Conservation (phyloP, 2,329 filamentous ascomycete species). For the Trichoderma arundinaceum region DNA sequence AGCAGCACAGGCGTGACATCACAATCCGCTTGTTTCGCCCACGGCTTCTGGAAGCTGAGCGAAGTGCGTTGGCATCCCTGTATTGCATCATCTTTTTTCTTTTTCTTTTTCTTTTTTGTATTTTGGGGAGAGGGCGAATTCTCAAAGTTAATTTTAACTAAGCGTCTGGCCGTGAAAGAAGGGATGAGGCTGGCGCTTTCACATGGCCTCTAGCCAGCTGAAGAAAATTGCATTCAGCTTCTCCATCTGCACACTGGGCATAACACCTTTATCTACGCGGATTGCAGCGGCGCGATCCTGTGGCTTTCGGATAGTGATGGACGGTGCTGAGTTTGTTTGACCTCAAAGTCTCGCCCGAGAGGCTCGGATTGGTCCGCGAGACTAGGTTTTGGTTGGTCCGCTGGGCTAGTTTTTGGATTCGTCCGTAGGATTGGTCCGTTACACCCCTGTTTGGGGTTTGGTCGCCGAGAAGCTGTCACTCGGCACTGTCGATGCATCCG, state of each 20-base stretch:
- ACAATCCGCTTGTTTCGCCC: neutral
- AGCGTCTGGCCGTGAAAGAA: neutral
- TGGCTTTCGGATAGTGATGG: conserved; percentile 7
- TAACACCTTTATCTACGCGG: neutral
- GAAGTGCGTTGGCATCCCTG: neutral
- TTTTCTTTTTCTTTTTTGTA: no score
- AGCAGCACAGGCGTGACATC: neutral
- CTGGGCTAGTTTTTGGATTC: neutral
- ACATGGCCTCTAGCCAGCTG: neutral
- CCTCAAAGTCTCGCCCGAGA: neutral
- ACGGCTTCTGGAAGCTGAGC: neutral
- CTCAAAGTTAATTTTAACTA: conserved; percentile 9
- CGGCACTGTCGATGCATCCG: neutral
- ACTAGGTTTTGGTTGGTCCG: conserved; percentile 4
- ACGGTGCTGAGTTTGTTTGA: conserved; percentile 13
- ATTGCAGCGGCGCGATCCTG: neutral
- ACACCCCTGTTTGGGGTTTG: no score
- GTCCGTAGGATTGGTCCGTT: no score
- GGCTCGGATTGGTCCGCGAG: neutral
- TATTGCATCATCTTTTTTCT: no score
- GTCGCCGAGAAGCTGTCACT: no score
- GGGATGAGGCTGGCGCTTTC: neutral
- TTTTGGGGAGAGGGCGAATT: neutral
- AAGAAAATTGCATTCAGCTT: neutral
- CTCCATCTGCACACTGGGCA: neutral